Conservation (phyloP, 1,139 yeast genomes). For the Candida buenavistaensis region DNA sequence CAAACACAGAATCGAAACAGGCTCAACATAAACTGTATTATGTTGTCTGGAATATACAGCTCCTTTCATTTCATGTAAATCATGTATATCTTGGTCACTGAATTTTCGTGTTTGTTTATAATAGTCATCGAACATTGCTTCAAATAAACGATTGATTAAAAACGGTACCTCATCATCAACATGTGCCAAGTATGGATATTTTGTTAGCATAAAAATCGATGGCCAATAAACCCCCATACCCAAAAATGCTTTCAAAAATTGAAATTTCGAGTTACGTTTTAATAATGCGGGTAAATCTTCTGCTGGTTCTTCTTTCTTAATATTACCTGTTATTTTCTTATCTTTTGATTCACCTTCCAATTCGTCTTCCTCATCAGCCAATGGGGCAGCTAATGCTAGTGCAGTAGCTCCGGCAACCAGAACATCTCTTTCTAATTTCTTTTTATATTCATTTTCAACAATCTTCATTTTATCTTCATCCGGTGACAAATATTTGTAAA, state of each 20-base stretch:
- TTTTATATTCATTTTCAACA: constrained; percentile 48
- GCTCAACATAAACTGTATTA: constrained; percentile 33
- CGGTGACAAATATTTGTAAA: constrained; percentile 60
- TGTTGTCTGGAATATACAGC: constrained; percentile 32
- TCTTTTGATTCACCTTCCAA: constrained; percentile 16
- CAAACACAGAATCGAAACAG: constrained; percentile 18
- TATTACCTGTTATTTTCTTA: constrained; percentile 8
- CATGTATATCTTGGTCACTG: constrained; percentile 18
- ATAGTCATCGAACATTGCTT: constrained; percentile 52
- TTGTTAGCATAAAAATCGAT: constrained; percentile 56
- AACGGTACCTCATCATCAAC: constrained; percentile 53
- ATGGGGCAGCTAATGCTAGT: constrained; percentile 83
- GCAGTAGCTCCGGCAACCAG: constrained; percentile 73
- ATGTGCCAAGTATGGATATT: constrained; percentile 63
- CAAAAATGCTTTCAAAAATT: constrained; percentile 55
- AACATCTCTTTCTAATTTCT: constrained; percentile 60
- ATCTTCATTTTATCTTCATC: constrained; percentile 37
- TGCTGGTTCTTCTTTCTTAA: constrained; percentile 15
- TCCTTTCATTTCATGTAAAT: constrained; percentile 23
- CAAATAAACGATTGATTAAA: constrained; percentile 53
- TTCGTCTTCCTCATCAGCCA: constrained; percentile 60
- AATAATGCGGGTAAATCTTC: constrained; percentile 11
- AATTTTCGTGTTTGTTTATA: constrained; percentile 26
- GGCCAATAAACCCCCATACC: constrained; percentile 67
- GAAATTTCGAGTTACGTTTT: constrained; percentile 27